Evolutionary conservation across 2,329 filamentous ascomycete genomes (phyloP), one percentile per base, ranked within the genome.

Genomic region (Botrytis byssoidea): DNA sequence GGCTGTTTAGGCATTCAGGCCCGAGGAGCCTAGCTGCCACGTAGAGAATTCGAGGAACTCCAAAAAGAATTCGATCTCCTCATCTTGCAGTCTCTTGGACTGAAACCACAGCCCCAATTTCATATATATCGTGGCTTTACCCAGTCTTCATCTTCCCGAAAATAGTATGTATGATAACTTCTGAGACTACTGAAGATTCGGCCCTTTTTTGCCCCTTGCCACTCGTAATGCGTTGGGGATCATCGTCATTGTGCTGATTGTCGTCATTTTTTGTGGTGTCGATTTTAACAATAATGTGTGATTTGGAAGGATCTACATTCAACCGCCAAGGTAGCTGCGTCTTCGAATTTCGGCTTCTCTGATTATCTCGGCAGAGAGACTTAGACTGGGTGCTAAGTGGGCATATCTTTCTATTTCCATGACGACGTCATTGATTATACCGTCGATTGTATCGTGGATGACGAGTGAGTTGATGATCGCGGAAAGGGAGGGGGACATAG

Each of bases 371-470:
- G 91, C 90, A n/a, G 91, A 91, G 68, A 95, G 85, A 77, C 87
- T 88, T 46, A 95, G 84, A 79, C 92, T 95, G 9, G 93, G 93
- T 4, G 93, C 92, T 46, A 96, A 85, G 77, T 91, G 88, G 0
- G 91, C 88, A 81, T 94, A 92, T 77, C 89, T 87, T 81, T 93
- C 91, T 74, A 95, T 89, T 80, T 95, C 93, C 74, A 89, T 85
- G 64, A 95, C 88, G 65, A 95, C 92, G 73, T 93, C 90, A 79
- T 90, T 90, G 82, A 95, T 93, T 78, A 95, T 93, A 73, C 89
- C 86, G 81, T 95, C 92, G 77, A 95, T 88, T 51, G 90, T 85
- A 75, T 89, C 86, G 76, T 87, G 85, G 44, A 88, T 85, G 6
- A 90, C 85, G 37, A 90, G 83, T 1, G 87, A 84, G 14, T 87